Percentiles rank a stretch among this genome's conserved stretches.
phyloP scores from a whole-genome alignment of 2,329 filamentous ascomycete species.

The Claviceps paspali region DNA sequence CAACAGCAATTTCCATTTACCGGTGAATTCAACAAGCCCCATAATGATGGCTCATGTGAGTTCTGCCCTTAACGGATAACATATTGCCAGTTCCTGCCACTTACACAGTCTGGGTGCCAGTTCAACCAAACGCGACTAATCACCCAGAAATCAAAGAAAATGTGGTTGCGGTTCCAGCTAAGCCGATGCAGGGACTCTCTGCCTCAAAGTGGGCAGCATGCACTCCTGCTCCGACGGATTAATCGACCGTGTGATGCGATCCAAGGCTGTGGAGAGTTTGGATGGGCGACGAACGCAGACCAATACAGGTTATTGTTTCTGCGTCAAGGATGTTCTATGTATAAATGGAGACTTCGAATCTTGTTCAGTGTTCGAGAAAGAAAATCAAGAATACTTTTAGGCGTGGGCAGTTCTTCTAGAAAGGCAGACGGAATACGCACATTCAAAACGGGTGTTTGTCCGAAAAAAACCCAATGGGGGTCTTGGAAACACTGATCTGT shows the following conservation, averaged over 20 bases:
- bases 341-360: too few relatives aligned
- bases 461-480: too few relatives aligned
- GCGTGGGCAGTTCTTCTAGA: not conserved
- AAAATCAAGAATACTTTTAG: too few relatives aligned
- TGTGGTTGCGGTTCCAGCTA: not conserved
- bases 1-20: conserved; percentile 1
- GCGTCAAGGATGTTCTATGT: not conserved
- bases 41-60: not conserved
- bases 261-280: not conserved
- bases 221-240: not conserved
- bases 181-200: conserved; percentile 2
- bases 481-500: not conserved
- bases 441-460: too few relatives aligned
- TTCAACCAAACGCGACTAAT: not conserved
- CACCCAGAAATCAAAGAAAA: not conserved
- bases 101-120: conserved; percentile 2
- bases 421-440: not conserved
- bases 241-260: not conserved
- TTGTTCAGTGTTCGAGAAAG: too few relatives aligned
- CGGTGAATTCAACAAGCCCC: not conserved
- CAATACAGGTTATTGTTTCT: too few relatives aligned
- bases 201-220: conserved; percentile 2
- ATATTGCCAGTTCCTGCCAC: not conserved
- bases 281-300: too few relatives aligned
- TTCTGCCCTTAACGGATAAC: not conserved